These are phyloP conservation scores for Cylindricascospora bacillispora DNA, from an alignment of 1,139 yeast species.

Conservation along the genomic window DNA sequence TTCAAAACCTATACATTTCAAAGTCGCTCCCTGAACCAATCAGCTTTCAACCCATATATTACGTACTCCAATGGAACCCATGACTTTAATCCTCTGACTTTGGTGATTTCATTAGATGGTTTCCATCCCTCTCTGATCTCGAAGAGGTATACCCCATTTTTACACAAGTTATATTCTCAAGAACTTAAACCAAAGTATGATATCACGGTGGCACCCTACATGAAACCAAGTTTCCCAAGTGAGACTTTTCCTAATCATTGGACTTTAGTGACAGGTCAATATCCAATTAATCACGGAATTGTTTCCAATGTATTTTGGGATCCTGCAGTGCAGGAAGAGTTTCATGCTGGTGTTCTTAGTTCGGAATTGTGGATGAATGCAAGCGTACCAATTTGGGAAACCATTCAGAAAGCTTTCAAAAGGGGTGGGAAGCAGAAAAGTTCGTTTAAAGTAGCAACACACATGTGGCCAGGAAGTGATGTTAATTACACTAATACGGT, in stretches of 20 bases:
- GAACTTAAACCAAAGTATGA: neutral
- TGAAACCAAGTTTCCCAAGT: conserved; percentile 80
- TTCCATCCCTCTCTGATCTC: conserved; percentile 2
- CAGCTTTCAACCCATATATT: conserved; percentile 19
- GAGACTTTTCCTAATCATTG: conserved; percentile 89
- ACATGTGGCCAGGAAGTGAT: conserved; percentile 95
- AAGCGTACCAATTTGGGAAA: conserved; percentile 81
- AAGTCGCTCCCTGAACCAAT: too few relatives aligned
- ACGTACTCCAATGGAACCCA: conserved; percentile 15
- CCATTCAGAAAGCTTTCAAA: conserved; percentile 46
- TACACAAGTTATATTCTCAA: conserved; percentile 1
- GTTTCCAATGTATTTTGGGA: conserved; percentile 78
- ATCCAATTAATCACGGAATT: conserved; percentile 78
- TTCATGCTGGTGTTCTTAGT: conserved; percentile 46
- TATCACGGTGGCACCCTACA: conserved; percentile 54
- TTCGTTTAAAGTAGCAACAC: conserved; percentile 57
- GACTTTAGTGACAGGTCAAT: conserved; percentile 76
- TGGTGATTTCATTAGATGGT: conserved; percentile 3
- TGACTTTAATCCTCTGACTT: conserved; percentile 3
- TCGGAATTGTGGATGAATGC: conserved; percentile 44
- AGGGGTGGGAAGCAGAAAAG: conserved; percentile 2
- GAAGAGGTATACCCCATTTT: conserved; percentile 2
- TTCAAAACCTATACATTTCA: too few relatives aligned
- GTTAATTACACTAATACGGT: conserved; percentile 35
- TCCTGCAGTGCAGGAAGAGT: conserved; percentile 40